These are phyloP conservation scores for Penicillium vulpinum DNA, from an alignment of 2,329 filamentous ascomycete genomes.

Conservation along the genomic window DNA sequence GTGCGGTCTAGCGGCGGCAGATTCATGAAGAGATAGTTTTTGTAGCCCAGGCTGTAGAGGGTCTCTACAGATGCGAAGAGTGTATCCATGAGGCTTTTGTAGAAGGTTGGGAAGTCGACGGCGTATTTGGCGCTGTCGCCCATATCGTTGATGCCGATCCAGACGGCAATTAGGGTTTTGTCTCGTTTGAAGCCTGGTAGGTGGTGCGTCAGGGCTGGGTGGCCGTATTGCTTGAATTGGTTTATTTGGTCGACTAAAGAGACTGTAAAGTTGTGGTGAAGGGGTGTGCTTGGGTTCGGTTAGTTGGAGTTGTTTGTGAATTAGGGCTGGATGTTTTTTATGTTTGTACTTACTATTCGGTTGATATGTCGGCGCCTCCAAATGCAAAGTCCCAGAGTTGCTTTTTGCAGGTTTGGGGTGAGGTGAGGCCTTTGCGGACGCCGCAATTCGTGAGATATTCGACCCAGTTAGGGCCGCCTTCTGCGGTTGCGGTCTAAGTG, in stretches of 20 bases:
- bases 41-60: constrained; percentile 47
- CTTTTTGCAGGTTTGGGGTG: constrained; percentile 46
- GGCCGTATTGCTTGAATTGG: constrained; percentile 50
- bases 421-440: constrained; percentile 45
- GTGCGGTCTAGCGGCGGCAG: constrained; percentile 54
- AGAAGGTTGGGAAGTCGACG: constrained; percentile 49
- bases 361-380: constrained; percentile 53
- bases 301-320: neutral
- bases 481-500: constrained; percentile 48
- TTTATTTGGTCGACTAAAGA: constrained; percentile 53
- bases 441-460: constrained; percentile 56
- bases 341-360: constrained; percentile 35
- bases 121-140: constrained; percentile 50
- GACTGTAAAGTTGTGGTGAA: constrained; percentile 55
- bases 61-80: constrained; percentile 46
- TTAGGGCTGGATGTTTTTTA: neutral
- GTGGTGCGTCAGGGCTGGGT: constrained; percentile 40
- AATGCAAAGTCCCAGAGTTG: constrained; percentile 61
- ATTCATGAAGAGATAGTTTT: constrained; percentile 53
- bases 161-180: constrained; percentile 51
- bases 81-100: constrained; percentile 43
- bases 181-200: constrained; percentile 32
- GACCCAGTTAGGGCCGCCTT: constrained; percentile 58
- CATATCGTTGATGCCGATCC: constrained; percentile 61
- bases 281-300: constrained; percentile 40